Percentiles rank a stretch among this genome's conserved stretches.
These are phyloP conservation scores for Nicotiana noctiflora DNA, from an alignment of 257 asterid species.

Conservation along the genomic window DNA sequence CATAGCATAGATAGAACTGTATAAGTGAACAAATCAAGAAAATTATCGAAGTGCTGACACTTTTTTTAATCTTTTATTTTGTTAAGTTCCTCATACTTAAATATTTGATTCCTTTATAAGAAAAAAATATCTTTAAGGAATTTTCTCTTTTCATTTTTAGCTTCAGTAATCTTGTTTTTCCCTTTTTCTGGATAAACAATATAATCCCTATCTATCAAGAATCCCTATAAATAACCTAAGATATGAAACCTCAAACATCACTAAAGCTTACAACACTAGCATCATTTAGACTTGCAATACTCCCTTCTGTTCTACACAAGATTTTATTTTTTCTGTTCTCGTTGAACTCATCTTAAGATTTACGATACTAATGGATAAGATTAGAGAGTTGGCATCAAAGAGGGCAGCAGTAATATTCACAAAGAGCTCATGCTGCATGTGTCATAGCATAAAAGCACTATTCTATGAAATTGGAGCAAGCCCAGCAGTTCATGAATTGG, in stretches of 20 bases:
- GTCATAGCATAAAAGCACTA: conserved; percentile 70
- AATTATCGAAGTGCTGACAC: conserved; percentile 14
- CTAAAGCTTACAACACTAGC: conserved; percentile 1
- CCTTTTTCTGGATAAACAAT: conserved; percentile 19
- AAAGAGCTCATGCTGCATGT: conserved; percentile 86
- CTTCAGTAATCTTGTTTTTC: neutral
- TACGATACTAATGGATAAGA: conserved; percentile 36
- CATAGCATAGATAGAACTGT: conserved; percentile 18
- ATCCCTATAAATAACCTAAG: conserved; percentile 47
- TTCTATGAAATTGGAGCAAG: conserved; percentile 74
- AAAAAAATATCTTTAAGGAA: conserved; percentile 29
- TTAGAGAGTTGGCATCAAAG: conserved; percentile 58
- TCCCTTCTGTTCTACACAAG: neutral
- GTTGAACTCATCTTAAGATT: neutral
- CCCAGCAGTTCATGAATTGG: conserved; percentile 69
- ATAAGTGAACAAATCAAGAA: conserved; percentile 31
- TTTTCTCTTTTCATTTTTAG: conserved; percentile 23
- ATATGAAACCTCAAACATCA: conserved; percentile 21
- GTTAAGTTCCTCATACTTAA: neutral
- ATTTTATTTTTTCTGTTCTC: neutral
- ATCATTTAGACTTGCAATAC: neutral
- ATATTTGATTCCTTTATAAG: conserved; percentile 1
- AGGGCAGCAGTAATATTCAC: conserved; percentile 75
- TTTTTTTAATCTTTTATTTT: conserved; percentile 12
- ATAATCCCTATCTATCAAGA: conserved; percentile 25